Base-by-base conservation (phyloP, 2,329 filamentous ascomycete species). In the Penicillium paneum region DNA sequence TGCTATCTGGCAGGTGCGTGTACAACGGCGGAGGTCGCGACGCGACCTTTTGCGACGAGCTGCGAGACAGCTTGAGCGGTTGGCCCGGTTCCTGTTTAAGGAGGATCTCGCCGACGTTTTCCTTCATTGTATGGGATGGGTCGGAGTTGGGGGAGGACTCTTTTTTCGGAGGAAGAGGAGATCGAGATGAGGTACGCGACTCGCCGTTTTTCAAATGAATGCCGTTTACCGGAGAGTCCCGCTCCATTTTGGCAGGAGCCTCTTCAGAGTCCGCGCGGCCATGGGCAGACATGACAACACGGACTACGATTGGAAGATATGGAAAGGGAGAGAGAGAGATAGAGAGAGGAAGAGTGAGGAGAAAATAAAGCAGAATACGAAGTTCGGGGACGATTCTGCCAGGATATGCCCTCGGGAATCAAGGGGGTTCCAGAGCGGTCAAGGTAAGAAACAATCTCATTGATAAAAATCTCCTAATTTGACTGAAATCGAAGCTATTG, bases 1-100 rank as follows among this genome's bases (percentile, higher is more conserved):
- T 96, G 62, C 85, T 86, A 73, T 97, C 88, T 36, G 89, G 87
- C 29, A 93, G 78, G 72, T 96, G 81, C 65, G 81, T 74, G 71
- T 89, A 96, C 11, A 96, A 78, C 50, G 79, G 79, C 49, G 86
- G 81, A 54, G 86, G 80, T 53, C 84, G 83, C 58, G 81, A 75
- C 55, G 83, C 74, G 46, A 85, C 73, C 72, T 90, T 96, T 63
- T 89, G 85, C 19, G 89, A 88, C 35, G 84, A 77, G 68, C 88
- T 90, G 65, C 91, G 87, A 62, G 86, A 81, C 54, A 89, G 77
- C 74, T 90, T 94, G 42, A 87, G 83, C 38, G 84, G 81, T 66
- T 88, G 84, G 21, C 83, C 83, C 26, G 83, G 81, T 71, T 87
- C 83, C 67, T 83, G 75, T 70, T 85, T 87, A 65, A 87, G 70